Conservation (phyloP, 768 basidiomycete species). For the Lactarius hatsudake region DNA sequence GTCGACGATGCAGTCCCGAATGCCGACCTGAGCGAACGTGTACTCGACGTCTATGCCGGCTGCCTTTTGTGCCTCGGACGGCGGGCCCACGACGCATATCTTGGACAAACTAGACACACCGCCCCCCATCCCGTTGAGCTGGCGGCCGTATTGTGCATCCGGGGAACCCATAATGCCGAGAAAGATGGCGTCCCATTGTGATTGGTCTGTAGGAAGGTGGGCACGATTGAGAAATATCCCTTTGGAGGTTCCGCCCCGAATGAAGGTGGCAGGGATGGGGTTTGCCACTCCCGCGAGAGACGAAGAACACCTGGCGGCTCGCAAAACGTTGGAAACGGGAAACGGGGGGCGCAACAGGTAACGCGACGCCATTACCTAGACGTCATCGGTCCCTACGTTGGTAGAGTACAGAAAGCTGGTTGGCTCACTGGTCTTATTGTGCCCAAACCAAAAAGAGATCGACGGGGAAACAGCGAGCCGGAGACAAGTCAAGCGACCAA, state of each 20-base stretch:
- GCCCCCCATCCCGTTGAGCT: slow-evolving; percentile 81
- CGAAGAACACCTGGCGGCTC: slow-evolving; percentile 5
- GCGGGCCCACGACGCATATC: slow-evolving; percentile 59
- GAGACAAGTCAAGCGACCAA: neutral
- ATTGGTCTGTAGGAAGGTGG: slow-evolving; percentile 49
- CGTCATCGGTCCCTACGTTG: slow-evolving; percentile 1
- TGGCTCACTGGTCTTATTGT: slow-evolving; percentile 15
- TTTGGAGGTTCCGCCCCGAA: slow-evolving; percentile 77
- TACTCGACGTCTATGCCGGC: slow-evolving; percentile 61
- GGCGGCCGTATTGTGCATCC: slow-evolving; percentile 61
- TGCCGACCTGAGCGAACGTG: slow-evolving; percentile 58
- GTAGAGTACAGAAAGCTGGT: neutral
- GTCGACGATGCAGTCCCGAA: slow-evolving; percentile 58
- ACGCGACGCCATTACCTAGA: slow-evolving; percentile 15
- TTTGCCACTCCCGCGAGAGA: slow-evolving; percentile 29
- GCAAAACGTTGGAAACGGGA: slow-evolving; percentile 1
- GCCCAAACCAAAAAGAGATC: neutral
- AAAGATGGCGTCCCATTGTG: slow-evolving; percentile 60
- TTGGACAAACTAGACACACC: slow-evolving; percentile 75
- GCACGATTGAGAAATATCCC: slow-evolving; percentile 62
- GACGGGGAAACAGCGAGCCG: neutral
- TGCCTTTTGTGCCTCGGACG: slow-evolving; percentile 42
- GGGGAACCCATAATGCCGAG: slow-evolving; percentile 81
- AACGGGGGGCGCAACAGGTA: neutral
- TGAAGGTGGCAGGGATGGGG: slow-evolving; percentile 44